Percentiles rank a stretch among this genome's conserved stretches.
phyloP scores from a whole-genome alignment of 1,139 yeast species.

The Wickerhamomyces sp. region DNA sequence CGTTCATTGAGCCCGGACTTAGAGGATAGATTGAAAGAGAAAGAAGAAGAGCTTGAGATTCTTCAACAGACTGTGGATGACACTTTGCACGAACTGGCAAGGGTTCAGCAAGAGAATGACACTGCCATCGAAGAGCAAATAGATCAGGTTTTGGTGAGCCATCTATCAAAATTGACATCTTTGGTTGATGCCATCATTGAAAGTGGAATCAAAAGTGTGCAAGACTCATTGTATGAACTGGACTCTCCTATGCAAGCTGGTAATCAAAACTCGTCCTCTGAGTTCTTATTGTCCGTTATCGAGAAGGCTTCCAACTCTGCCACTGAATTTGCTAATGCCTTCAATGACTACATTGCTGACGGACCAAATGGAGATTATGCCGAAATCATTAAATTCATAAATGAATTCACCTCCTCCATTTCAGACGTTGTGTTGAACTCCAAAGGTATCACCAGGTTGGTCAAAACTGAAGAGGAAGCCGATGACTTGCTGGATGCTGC shows the following conservation, averaged over 20 bases:
- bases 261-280: conserved; percentile 73
- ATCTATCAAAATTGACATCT: conserved; percentile 44
- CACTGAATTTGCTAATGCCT: conserved; percentile 76
- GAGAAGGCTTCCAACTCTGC: conserved; percentile 71
- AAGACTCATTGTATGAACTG: conserved; percentile 67
- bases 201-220: conserved; percentile 67
- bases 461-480: conserved; percentile 45
- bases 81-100: conserved; percentile 57
- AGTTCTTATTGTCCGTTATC: conserved; percentile 59
- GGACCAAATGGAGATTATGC: conserved; percentile 70
- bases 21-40: conserved; percentile 51
- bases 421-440: conserved; percentile 64
- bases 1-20: conserved; percentile 27
- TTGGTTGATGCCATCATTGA: conserved; percentile 70
- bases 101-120: conserved; percentile 50
- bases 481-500: conserved; percentile 47
- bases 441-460: conserved; percentile 61
- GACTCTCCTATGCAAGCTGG: conserved; percentile 83
- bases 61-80: conserved; percentile 76
- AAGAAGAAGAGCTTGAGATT: conserved; percentile 76
- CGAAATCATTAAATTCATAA: conserved; percentile 60
- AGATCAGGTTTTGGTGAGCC: conserved; percentile 47
- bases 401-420: conserved; percentile 60
- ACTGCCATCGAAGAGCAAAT: conserved; percentile 54
- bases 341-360: conserved; percentile 74